phyloP scores from a whole-genome alignment of 257 asterid genomes.

The Forsythia suspensa region DNA sequence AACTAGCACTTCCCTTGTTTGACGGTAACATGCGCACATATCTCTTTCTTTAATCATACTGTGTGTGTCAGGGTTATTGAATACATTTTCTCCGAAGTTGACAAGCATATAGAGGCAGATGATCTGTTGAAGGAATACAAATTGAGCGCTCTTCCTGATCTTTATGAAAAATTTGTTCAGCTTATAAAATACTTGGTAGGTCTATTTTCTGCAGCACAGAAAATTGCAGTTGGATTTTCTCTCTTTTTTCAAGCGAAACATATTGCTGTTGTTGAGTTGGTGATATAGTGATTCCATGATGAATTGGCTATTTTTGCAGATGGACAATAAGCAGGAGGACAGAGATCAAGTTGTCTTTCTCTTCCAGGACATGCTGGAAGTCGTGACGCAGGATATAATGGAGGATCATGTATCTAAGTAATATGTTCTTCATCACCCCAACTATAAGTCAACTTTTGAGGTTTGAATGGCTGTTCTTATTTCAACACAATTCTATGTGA shows the following conservation, averaged over 20 bases:
- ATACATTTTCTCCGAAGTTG: slow-evolving; percentile 77
- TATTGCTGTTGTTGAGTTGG: slow-evolving; percentile 10
- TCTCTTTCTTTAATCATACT: slow-evolving; percentile 21
- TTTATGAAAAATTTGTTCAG: slow-evolving; percentile 84
- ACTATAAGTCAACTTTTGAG: slow-evolving; percentile 18
- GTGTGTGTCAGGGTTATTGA: slow-evolving; percentile 73
- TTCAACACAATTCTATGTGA: slow-evolving; percentile 20
- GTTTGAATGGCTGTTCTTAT: slow-evolving; percentile 21
- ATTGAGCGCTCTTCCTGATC: slow-evolving; percentile 81
- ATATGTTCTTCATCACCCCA: slow-evolving; percentile 23
- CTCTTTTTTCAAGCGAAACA: slow-evolving; percentile 2
- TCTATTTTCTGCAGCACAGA: slow-evolving; percentile 10
- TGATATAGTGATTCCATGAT: slow-evolving; percentile 18
- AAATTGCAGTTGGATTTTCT: slow-evolving; percentile 3
- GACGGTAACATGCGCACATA: neutral
- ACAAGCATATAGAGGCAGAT: slow-evolving; percentile 69
- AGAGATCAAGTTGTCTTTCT: slow-evolving; percentile 98
- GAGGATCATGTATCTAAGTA: slow-evolving; percentile 91
- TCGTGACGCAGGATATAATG: slow-evolving; percentile 90
- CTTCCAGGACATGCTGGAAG: slow-evolving; percentile 99
- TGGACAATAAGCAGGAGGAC: slow-evolving; percentile 83
- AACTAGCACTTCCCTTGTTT: neutral
- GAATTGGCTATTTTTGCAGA: slow-evolving; percentile 50
- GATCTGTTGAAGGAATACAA: slow-evolving; percentile 61
- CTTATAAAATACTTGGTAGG: slow-evolving; percentile 95